Evolutionary conservation across 1,139 yeast genomes (phyloP), one percentile per base, ranked within the genome.

Genomic region (Spencermartinsiella ligniputridi): DNA sequence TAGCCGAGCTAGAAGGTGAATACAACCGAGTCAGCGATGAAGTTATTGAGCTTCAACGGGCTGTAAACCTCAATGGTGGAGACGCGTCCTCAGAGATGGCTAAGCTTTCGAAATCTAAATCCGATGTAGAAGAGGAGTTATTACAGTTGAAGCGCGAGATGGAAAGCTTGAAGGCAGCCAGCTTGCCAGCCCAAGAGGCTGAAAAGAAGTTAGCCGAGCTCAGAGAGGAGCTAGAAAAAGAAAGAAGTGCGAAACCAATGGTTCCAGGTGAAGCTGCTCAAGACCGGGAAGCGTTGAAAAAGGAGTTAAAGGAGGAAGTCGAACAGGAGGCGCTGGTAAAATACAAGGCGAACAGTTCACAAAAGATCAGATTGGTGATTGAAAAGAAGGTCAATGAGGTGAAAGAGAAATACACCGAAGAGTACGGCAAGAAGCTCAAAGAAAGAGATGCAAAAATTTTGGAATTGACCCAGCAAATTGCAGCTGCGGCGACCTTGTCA

Each of bases 1-100:
- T 61, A 37, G 43, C 52, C 3, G 48, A 48, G 16, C 53, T 61
- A n/a, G 62, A 58, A 38, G 41, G 45, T 20, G 60, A 58, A 33
- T 48, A 56, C 18, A 57, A 55, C 35, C 48, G 46, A 4, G 50
- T 56, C 6, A 46, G 52, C 18, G 58, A 54, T 32, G 58, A 55
- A 37, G 45, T 47, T 5, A 45, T 52, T 17, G 57, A 54, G 18
- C 44, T 51, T 15, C 54, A 53, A 38, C 32, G 46, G 20, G 45
- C 44, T 3, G 46, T 42, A 21, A 27, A 45, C 24, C 34, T 39
- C 20, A 40, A 41, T 4, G 38, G 38, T 16, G 42, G 36, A 5
- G 44, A 30, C n/a, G 39, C 18, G 12, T 44, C 40, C 16, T 9
- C 21, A 12, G 20, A 42, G 8, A 8, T 41, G 9, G 24, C 33